Base-by-base conservation (phyloP, 176 grass and related monocot genomes). In the Echinochloa phyllopogon region DNA sequence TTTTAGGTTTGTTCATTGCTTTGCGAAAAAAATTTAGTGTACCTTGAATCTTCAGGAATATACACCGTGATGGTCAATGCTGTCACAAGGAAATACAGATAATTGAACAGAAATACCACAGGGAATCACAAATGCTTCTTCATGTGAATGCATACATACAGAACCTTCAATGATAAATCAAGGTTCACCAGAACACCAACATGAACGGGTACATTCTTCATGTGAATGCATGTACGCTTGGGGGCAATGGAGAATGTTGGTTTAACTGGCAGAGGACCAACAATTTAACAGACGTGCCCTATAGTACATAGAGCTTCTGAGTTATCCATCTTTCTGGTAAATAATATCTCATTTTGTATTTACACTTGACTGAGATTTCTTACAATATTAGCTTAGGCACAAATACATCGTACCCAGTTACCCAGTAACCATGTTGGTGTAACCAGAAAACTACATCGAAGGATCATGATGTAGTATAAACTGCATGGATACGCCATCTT, bases 251-350 rank as follows among this genome's bases (percentile, higher is more conserved):
- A 6, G 11, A 39, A 75, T 65, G 60, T 59, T 82, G 16, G 27
- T 40, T 62, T 70, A 77, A 27, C 68, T 38, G 21, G 72, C 6
- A 84, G 58, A 75, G 33, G 44, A 25, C 25, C 53, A 75, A 37
- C 75, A 51, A 80, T 45, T 20, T 83, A 78, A n/a, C n/a, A n/a
- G n/a, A n/a, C n/a, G n/a, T n/a, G n/a, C n/a, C n/a, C n/a, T n/a
- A n/a, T n/a, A n/a, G 77, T 84, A 82, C 71, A 51, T 69, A 49
- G 61, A 80, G 42, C 16, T 75, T 50, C 23, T 59, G 50, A 44
- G 57, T 68, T 87, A 40, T 90, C 80, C 80, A 52, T 14, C 33
- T 90, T 90, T 79, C 41, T 75, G 45, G 23, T 18, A 74, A 66
- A 74, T 71, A 83, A 52, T 64, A 10, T 36, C 17, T 62, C 59